Conservation (phyloP, 345 rosid species). For the Rhodomyrtus tomentosa region DNA sequence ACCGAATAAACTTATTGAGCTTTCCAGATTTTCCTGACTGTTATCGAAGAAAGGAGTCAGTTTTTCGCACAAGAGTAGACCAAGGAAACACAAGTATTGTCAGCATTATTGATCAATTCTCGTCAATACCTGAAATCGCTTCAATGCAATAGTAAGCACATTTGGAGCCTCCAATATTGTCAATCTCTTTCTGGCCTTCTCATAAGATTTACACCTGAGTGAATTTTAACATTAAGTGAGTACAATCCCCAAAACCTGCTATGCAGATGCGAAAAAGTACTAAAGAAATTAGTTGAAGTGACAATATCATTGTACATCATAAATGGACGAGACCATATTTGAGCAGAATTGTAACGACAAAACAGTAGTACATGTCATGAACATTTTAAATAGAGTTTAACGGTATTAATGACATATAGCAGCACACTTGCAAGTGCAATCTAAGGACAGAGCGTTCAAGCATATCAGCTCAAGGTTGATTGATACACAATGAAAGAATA, state of each 20-base stretch:
- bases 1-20: constrained; percentile 72
- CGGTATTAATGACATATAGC: neutral
- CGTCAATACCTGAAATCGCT: constrained; percentile 74
- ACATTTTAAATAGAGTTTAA: neutral
- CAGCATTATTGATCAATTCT: neutral
- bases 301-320: neutral
- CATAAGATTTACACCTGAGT: constrained; percentile 77
- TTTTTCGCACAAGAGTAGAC: neutral
- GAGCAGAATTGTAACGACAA: neutral
- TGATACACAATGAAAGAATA: neutral
- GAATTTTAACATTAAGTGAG: neutral
- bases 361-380: neutral
- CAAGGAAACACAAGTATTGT: neutral
- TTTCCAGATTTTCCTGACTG: constrained; percentile 96
- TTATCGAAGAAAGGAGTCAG: neutral
- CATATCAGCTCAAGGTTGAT: neutral
- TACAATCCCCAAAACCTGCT: neutral
- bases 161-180: constrained; percentile 82
- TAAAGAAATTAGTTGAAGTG: neutral
- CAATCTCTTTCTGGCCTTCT: constrained; percentile 85
- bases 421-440: neutral
- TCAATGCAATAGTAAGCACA: constrained; percentile 89
- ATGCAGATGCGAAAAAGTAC: neutral
- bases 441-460: neutral
- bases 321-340: neutral